Percentiles rank a stretch among this genome's conserved stretches.
phyloP scores from a whole-genome alignment of 192 early-diverging fungal genomes.

The Podila epigama region DNA sequence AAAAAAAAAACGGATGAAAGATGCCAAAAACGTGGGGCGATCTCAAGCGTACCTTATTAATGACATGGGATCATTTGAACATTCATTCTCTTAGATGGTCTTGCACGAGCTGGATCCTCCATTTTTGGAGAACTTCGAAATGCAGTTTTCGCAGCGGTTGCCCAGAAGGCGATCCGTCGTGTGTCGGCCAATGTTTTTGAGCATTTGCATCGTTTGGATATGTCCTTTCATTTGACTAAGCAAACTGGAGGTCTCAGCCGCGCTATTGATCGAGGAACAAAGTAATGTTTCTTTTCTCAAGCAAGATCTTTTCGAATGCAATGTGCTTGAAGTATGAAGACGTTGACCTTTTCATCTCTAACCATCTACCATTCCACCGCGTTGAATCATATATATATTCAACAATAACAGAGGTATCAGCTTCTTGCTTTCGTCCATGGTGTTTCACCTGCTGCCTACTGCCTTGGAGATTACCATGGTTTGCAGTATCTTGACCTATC shows the following conservation, averaged over 20 bases:
- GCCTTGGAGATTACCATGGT: conserved; percentile 95
- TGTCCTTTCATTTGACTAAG: conserved; percentile 90
- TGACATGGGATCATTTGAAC: no score
- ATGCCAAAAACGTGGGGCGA: no score
- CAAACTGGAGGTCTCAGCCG: conserved; percentile 97
- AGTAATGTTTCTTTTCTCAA: conserved; percentile 38
- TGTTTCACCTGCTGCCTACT: conserved; percentile 96
- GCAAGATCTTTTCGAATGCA: not conserved
- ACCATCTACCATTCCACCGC: not conserved
- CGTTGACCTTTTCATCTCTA: no score
- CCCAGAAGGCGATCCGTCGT: conserved; percentile 90
- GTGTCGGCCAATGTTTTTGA: conserved; percentile 90
- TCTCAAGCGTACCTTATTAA: no score
- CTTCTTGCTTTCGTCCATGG: conserved; percentile 92
- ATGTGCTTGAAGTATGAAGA: not conserved
- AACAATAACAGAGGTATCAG: conserved; percentile 84
- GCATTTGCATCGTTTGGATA: conserved; percentile 88
- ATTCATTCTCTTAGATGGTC: no score
- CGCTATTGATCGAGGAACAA: conserved; percentile 94
- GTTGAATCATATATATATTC: not conserved
- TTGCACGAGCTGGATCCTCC: conserved; percentile 83
- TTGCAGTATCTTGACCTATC: conserved; percentile 84
- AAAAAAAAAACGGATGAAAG: no score
- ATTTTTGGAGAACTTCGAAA: conserved; percentile 91
- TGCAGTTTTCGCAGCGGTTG: conserved; percentile 92